Percentiles rank a stretch among this genome's conserved stretches.
phyloP scores from a whole-genome alignment of 148 eudicot genomes.

The Cornus suecica region DNA sequence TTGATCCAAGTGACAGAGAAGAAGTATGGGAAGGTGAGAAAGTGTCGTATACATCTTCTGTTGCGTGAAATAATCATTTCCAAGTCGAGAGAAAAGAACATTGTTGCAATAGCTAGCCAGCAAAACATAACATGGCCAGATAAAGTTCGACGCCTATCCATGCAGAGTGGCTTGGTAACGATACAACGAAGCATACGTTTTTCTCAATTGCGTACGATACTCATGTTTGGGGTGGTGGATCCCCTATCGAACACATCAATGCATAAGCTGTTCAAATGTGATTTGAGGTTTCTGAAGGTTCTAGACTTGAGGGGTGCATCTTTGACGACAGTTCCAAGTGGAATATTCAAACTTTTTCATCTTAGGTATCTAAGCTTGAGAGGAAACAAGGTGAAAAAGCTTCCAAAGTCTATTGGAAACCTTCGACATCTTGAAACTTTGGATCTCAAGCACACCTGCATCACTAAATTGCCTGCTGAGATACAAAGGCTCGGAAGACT shows the following conservation, averaged over 20 bases:
- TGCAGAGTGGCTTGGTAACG: not conserved
- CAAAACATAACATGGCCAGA: not conserved
- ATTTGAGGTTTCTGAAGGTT: constrained; percentile 21
- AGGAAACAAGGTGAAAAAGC: not conserved
- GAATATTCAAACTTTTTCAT: constrained; percentile 12
- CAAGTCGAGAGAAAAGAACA: constrained; percentile 8
- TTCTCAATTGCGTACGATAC: not conserved
- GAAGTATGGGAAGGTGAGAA: constrained; percentile 2
- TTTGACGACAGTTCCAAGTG: constrained; percentile 8
- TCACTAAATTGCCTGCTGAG: constrained; percentile 13
- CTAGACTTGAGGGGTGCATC: constrained; percentile 22
- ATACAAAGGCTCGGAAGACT: not conserved
- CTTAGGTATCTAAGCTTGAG: constrained; percentile 22
- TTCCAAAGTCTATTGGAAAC: constrained; percentile 18
- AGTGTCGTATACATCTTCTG: constrained; percentile 5
- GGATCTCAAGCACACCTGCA: constrained; percentile 20
- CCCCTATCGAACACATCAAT: not conserved
- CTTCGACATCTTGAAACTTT: constrained; percentile 15
- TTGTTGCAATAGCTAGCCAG: not conserved
- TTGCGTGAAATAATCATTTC: constrained; percentile 18
- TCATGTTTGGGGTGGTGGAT: not conserved
- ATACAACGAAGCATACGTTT: not conserved
- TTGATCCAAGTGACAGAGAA: no score
- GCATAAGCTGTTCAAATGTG: not conserved
- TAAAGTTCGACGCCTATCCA: not conserved